Base-by-base conservation (phyloP, 768 basidiomycete genomes). In the Lactifluus echinatus region DNA sequence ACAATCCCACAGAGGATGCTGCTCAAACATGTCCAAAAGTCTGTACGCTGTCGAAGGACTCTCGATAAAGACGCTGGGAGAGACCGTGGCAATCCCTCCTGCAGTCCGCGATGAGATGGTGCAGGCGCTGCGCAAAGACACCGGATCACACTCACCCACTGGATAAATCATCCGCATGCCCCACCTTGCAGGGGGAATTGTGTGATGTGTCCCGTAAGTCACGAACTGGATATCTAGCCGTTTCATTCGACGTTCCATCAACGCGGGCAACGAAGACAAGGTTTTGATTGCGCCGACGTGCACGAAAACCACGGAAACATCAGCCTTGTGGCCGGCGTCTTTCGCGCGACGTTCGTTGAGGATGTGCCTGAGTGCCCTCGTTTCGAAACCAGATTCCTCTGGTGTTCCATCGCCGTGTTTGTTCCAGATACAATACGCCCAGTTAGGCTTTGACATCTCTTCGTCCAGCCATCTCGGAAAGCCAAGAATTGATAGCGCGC, bases 31-130 rank as follows among this genome's bases (percentile, higher is more conserved):
- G 21, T 67, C 69, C 40, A 90, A 80, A 10, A 76, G 69, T 15
- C 78, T 66, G 40, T 73, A 68, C 11, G 80, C 68, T 14, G 74
- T 79, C 34, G 74, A 50, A 5, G 81, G 79, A 64, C 84, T 75
- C 34, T 79, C 75, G 12, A 76, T 60, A 46, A 90, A 73, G 19
- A 80, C 84, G 52, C 71, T 71, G 1, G 87, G 76, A 17, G 83
- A 84, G 57, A 90, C 85, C 1, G 87, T 87, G 2, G 83, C 76
- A 59, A 90, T 69, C 3, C 89, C 89, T 47, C 89, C 89, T 90
- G 56, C 5, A 17, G 26, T 10, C 14, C 23, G 57, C 29, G 31
- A 29, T 50, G 36, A 26, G 39, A 31, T 11, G 17, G 44, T 63
- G 24, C 23, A 8, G 14, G 34, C 26, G 33, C 39, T 45, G 24